Conservation (phyloP, 495 filamentous ascomycete genomes). For the Poronia punctata region DNA sequence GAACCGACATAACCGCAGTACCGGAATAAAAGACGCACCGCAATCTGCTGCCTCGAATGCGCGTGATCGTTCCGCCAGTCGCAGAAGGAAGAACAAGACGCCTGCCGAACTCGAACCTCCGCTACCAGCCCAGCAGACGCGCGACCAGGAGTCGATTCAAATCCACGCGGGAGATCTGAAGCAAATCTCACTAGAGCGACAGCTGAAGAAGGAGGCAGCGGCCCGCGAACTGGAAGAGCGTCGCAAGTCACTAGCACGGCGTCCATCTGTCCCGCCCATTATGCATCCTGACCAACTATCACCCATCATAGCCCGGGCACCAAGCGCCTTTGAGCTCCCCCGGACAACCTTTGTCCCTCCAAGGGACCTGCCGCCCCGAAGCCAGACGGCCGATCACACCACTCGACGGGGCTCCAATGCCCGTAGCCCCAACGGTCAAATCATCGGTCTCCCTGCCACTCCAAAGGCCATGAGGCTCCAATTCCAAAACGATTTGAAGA, state of each 20-base stretch:
- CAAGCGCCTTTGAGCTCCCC: conserved; percentile 39
- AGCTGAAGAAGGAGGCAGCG: conserved; percentile 65
- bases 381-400: conserved; percentile 39
- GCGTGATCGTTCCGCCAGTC: conserved; percentile 45
- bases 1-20: conserved; percentile 50
- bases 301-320: conserved; percentile 27
- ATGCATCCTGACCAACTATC: conserved; percentile 62
- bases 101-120: conserved; percentile 19
- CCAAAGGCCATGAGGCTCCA: conserved; percentile 79
- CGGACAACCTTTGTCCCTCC: conserved; percentile 33
- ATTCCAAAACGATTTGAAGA: conserved; percentile 52
- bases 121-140: conserved; percentile 17
- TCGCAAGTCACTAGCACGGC: conserved; percentile 69
- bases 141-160: conserved; percentile 11
- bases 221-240: conserved; percentile 83
- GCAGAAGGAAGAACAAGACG: conserved; percentile 30
- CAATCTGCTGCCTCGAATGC: conserved; percentile 33
- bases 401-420: conserved; percentile 27
- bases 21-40: conserved; percentile 45
- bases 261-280: conserved; percentile 72
- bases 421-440: conserved; percentile 43
- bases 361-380: conserved; percentile 35
- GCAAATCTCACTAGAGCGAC: conserved; percentile 45
- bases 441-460: conserved; percentile 71
- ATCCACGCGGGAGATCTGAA: conserved; percentile 29